Base-by-base conservation (phyloP, 495 filamentous ascomycete species). In the Elaphomyces granulatus region DNA sequence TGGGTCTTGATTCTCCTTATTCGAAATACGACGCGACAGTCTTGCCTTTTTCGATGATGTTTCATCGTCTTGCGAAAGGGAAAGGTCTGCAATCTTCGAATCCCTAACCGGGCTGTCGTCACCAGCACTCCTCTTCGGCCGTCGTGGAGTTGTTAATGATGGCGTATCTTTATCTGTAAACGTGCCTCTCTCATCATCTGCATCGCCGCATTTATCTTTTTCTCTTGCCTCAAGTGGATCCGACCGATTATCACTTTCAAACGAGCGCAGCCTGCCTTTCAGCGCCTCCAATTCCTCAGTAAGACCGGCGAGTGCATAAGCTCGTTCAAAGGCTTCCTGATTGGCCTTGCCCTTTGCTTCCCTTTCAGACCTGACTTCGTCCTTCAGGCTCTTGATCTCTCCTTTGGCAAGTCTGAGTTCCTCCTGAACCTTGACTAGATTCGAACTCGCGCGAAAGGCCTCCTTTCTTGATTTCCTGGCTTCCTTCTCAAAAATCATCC, bases 401-500 rank as follows among this genome's bases (percentile, higher is more conserved):
- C 68, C 67, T 42, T 79, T 75, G 2, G 70, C 59, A 3, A 78
- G 58, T 49, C 88, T 87, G 40, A 88, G 59, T 49, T 94, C 84
- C 45, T 92, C 83, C 52, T 92, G 85, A 9, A 78, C 47, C 49
- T 92, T 85, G 15, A 90, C 78, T 10, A 83, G 51, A 2, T 66
- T 61, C 10, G 83, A 87, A 9, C 83, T 83, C 3, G 80, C 74
- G 36, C 84, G 88, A 63, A 85, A 92, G 0, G 79, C 78, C 48
- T 90, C 84, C 56, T 88, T 92, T 20, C 81, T 67, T n/a, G 79
- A 74, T 35, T 80, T 75, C 34, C 81, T 65, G 26, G 88, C 77
- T 53, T 92, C 85, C 49, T 90, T 92, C 57, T 92, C 83, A 63
- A 81, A 88, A 18, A 86, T 58, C 16, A 74, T 53, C 53, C 80